Conservation (phyloP, 148 eudicot genomes). For the Vaccinium vitisidaea region DNA sequence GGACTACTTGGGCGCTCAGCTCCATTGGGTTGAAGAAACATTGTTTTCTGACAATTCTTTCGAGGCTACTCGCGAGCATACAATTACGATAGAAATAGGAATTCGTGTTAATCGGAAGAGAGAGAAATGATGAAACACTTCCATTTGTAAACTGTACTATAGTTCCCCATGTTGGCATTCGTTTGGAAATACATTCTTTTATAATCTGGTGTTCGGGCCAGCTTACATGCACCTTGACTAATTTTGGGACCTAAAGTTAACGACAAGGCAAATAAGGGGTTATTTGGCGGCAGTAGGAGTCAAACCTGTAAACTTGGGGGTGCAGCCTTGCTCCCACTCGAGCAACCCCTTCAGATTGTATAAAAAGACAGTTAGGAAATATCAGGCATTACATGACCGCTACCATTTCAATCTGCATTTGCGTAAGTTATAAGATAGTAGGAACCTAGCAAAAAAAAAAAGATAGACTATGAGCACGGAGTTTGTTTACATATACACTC, state of each 20-base stretch:
- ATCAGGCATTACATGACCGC: too few relatives aligned
- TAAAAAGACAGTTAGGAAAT: neutral
- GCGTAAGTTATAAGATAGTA: too few relatives aligned
- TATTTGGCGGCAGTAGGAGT: constrained; percentile 20
- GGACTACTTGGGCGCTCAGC: constrained; percentile 24
- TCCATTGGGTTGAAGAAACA: neutral
- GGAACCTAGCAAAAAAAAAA: too few relatives aligned
- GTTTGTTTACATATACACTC: neutral
- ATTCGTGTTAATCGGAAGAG: neutral
- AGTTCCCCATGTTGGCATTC: neutral
- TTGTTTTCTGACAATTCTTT: neutral
- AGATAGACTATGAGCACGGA: too few relatives aligned
- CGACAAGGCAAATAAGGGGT: constrained; percentile 9
- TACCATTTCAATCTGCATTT: too few relatives aligned
- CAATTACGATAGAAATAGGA: neutral
- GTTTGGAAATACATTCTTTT: too few relatives aligned
- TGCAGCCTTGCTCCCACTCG: neutral
- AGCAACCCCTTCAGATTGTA: neutral
- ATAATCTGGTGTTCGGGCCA: too few relatives aligned
- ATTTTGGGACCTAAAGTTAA: neutral
- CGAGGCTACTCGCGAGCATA: neutral
- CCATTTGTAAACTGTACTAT: neutral
- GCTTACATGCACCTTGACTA: too few relatives aligned
- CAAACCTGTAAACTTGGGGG: neutral
- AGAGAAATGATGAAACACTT: neutral